Percentiles rank a stretch among this genome's conserved stretches.
phyloP scores from a whole-genome alignment of 2,329 filamentous ascomycete genomes.

The Penicillium sp. region DNA sequence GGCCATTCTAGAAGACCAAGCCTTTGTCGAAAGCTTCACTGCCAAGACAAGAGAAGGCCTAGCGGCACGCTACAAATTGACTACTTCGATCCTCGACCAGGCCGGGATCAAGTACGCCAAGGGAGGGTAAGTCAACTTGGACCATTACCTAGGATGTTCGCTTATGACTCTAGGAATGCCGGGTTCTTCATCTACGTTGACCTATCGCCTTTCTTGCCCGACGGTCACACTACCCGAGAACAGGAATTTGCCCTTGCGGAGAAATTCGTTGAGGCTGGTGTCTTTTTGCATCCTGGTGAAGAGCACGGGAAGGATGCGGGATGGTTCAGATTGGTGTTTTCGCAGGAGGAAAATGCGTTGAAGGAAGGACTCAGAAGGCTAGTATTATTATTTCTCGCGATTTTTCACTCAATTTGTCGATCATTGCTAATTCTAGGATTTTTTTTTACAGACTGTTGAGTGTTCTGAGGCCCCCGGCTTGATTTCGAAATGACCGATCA shows the following conservation, averaged over 20 bases:
- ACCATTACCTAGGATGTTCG: not conserved
- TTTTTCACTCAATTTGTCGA: not conserved
- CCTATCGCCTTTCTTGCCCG: slow-evolving; percentile 41
- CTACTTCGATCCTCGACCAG: slow-evolving; percentile 32
- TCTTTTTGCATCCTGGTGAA: slow-evolving; percentile 52
- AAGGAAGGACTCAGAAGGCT: slow-evolving; percentile 37
- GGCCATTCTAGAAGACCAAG: slow-evolving; percentile 31
- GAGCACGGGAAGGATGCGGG: slow-evolving; percentile 47
- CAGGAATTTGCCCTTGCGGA: slow-evolving; percentile 48
- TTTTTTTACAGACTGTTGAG: slow-evolving; percentile 2
- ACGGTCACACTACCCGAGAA: slow-evolving; percentile 23
- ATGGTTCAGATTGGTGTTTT: slow-evolving; percentile 56
- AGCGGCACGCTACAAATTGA: slow-evolving; percentile 28
- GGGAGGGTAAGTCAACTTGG: slow-evolving; percentile 26
- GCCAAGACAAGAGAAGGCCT: slow-evolving; percentile 24
- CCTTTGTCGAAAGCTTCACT: slow-evolving; percentile 36
- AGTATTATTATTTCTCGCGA: not conserved
- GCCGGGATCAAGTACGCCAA: slow-evolving; percentile 39
- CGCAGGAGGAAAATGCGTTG: slow-evolving; percentile 35
- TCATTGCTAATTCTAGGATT: not conserved
- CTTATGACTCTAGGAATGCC: slow-evolving; percentile 34
- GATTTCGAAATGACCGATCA: not conserved
- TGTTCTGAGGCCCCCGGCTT: slow-evolving; percentile 1
- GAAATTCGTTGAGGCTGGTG: slow-evolving; percentile 46
- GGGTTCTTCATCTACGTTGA: slow-evolving; percentile 50